Evolutionary conservation across 441 rosid genomes (phyloP).

Genomic region (Populus hybrid): DNA sequence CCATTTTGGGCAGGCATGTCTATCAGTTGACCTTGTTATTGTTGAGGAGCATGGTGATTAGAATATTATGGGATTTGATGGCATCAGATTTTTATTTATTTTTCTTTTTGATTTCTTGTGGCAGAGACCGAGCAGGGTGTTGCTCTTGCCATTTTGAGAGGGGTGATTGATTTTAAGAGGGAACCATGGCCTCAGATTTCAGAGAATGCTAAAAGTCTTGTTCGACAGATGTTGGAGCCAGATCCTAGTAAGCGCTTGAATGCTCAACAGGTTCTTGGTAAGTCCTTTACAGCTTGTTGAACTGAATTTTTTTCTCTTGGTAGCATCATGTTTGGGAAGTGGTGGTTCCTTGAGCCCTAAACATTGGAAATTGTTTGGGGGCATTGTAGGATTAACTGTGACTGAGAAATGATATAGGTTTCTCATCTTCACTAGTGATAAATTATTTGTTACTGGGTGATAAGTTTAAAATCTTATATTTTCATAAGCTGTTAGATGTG

Average conservation of each 20-base stretch:
- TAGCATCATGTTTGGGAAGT: background rate
- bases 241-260: conserved; percentile 76
- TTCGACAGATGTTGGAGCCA: conserved; percentile 77
- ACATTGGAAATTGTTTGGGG: background rate
- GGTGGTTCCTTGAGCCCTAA: background rate
- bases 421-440: background rate
- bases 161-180: conserved; percentile 83
- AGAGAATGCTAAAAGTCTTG: conserved; percentile 85
- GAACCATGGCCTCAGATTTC: conserved; percentile 99
- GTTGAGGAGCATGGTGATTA: background rate
- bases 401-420: background rate
- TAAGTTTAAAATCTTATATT: background rate
- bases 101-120: conserved; percentile 17
- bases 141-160: conserved; percentile 88
- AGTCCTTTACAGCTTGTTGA: conserved; percentile 14
- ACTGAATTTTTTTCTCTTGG: background rate
- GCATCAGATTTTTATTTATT: background rate
- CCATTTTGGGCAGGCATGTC: conserved; percentile 90
- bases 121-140: conserved; percentile 98
- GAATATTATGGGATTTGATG: background rate
- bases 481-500: background rate
- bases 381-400: background rate
- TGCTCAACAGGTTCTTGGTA: conserved; percentile 92
- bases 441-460: background rate
- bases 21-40: background rate